phyloP scores from a whole-genome alignment of 441 rosid genomes.

The Pelargonium citronellum region DNA sequence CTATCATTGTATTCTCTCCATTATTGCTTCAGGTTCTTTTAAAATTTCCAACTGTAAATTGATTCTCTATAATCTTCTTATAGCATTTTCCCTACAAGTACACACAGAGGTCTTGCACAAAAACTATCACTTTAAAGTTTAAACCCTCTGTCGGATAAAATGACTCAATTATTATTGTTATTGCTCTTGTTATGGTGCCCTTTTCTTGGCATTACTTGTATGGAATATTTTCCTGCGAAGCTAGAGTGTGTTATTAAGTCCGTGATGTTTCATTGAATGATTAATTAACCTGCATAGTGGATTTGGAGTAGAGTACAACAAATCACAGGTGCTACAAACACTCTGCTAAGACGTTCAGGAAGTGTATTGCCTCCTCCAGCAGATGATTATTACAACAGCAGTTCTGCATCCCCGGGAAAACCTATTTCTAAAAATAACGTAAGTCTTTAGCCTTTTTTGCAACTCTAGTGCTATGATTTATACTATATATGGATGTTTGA shows the following conservation, averaged over 20 bases:
- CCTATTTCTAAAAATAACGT: slow-evolving; percentile 46
- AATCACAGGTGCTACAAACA: slow-evolving; percentile 48
- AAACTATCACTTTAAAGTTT: too few relatives aligned
- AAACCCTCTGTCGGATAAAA: too few relatives aligned
- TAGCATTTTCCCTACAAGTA: neutral
- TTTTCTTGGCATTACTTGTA: neutral
- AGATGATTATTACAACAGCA: slow-evolving; percentile 42
- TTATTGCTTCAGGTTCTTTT: neutral
- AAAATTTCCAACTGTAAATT: neutral
- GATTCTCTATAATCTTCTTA: neutral
- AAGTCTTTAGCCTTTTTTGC: slow-evolving; percentile 19
- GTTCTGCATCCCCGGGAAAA: slow-evolving; percentile 38
- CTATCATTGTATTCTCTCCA: neutral
- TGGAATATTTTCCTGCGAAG: neutral
- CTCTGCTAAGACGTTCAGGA: slow-evolving; percentile 44
- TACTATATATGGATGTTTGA: neutral
- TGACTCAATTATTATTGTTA: too few relatives aligned
- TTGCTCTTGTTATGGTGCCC: too few relatives aligned
- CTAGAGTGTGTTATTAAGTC: too few relatives aligned
- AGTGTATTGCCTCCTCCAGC: slow-evolving; percentile 53
- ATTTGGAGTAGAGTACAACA: slow-evolving; percentile 54
- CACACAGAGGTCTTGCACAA: too few relatives aligned
- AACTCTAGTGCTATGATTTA: neutral
- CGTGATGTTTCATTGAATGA: slow-evolving; percentile 8
- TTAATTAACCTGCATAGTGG: slow-evolving; percentile 24